Base-by-base conservation (phyloP, 345 rosid species). In the Eutrema yunnanense region DNA sequence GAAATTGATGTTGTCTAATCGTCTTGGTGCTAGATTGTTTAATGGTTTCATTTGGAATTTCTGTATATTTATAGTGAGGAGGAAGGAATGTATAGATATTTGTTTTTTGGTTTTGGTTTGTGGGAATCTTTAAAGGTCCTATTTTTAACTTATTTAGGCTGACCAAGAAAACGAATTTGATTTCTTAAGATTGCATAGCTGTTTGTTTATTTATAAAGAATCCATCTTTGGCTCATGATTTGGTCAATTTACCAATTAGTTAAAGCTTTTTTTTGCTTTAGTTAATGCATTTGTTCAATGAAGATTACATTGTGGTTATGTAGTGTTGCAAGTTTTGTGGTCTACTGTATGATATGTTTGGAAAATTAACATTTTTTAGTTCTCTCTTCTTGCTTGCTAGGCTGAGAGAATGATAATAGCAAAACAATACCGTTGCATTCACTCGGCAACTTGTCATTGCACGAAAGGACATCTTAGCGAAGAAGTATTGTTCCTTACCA, bases 361-460 rank as follows among this genome's bases (percentile, higher is more conserved):
- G 26, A 22, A 22, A 32, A 32, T 0, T 56, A 16, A 55, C 29
- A 32, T 40, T n/a, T 55, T 11, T 0, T 19, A 16, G 47, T 34
- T 72, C 43, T 11, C 60, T 60, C 32, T 55, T 56, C 22, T 30
- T 32, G 26, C 26, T 22, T 53, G 62, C 33, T 60, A 58, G 68
- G 78, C 70, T 54, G 69, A 78, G 67, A 57, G 10, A 56, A 91
- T 91, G 94, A 82, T 87, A 47, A 78, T 92, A 59, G 86, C 90
- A 12, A 95, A 92, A 81, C 98, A 95, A 60, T 86, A 92, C 74
- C 93, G 98, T 19, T 95, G 99, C 79, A 78, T 88, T 78, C 99
- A 95, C 84, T 95, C 99, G 1, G 80, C 93, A 2, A 95, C 90
- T 73, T 95, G 99, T 76, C 90, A 84, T 76, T 95, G 99, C 81